A percentile compares a stretch with the other conserved stretches of the same genome.
Conservation (phyloP, 2,329 filamentous ascomycete genomes). For the Knoxdaviesia capensis region DNA sequence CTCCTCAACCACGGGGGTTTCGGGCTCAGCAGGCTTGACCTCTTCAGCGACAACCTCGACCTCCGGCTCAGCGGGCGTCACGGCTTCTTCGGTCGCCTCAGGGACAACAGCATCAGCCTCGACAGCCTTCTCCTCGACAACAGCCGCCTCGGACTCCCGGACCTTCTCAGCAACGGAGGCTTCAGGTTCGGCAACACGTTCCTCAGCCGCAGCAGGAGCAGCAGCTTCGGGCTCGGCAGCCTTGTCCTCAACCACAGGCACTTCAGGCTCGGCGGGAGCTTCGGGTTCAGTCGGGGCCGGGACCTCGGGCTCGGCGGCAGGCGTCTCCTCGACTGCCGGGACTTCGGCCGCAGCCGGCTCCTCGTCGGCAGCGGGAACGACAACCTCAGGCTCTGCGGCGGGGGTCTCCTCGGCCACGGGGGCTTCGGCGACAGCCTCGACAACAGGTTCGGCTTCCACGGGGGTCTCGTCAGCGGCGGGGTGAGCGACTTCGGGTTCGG, state of each 20-base stretch:
- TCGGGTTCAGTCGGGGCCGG: neutral
- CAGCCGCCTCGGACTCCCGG: neutral
- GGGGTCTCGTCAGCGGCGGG: constrained; percentile 1
- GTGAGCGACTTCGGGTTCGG: neutral
- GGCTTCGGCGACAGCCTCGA: neutral
- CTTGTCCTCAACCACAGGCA: neutral
- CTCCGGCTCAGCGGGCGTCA: neutral
- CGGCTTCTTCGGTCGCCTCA: neutral
- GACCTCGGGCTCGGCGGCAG: constrained; percentile 1
- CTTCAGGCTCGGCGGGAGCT: neutral
- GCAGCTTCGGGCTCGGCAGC: constrained; percentile 1
- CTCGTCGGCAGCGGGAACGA: neutral
- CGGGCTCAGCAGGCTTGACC: neutral
- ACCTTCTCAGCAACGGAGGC: neutral
- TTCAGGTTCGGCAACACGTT: constrained; percentile 1
- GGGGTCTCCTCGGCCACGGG: neutral
- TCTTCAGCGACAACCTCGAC: neutral
- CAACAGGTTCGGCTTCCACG: neutral
- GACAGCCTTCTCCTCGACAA: neutral
- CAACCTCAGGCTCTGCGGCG: neutral
- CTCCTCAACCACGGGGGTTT: neutral
- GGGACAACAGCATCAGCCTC: neutral
- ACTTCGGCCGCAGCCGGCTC: neutral
- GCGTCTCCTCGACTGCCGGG: neutral
- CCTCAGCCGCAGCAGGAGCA: neutral